These are phyloP conservation scores for Wickerhamiella lipophila DNA, from an alignment of 805 yeast genomes.

Conservation along the genomic window DNA sequence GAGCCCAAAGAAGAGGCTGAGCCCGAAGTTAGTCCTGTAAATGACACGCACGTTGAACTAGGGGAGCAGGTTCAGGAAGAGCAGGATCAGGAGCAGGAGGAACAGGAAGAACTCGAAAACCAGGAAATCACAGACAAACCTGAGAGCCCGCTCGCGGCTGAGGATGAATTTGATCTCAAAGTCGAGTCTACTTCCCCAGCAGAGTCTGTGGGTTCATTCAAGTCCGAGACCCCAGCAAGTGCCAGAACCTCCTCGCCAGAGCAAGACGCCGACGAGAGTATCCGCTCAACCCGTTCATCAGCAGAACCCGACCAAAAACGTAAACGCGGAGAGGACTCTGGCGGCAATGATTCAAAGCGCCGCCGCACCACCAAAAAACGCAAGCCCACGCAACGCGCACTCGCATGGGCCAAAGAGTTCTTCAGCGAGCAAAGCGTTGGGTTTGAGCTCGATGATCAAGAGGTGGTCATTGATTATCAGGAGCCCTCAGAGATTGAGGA, in stretches of 20 bases:
- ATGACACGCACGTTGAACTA: no score
- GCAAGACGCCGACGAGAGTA: no score
- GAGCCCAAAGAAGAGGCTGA: neutral
- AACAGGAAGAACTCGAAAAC: no score
- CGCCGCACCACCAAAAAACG: slow-evolving; percentile 3
- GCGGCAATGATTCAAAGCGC: slow-evolving; percentile 4
- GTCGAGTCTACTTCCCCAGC: no score
- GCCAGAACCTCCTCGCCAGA: no score
- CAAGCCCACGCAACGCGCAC: slow-evolving; percentile 1
- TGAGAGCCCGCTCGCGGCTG: no score
- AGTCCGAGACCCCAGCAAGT: no score
- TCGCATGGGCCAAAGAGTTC: slow-evolving; percentile 7
- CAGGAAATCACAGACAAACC: no score
- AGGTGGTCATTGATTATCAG: slow-evolving; percentile 5
- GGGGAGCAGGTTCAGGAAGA: no score
- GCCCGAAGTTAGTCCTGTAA: neutral
- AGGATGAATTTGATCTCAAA: no score
- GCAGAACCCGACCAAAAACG: slow-evolving; percentile 8
- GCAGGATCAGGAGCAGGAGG: no score
- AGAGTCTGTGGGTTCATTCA: no score
- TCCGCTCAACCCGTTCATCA: slow-evolving; percentile 4
- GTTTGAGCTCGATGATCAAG: slow-evolving; percentile 11
- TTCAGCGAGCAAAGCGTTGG: slow-evolving; percentile 8
- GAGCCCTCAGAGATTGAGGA: slow-evolving; percentile 13
- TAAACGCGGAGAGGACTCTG: slow-evolving; percentile 9